phyloP scores from a whole-genome alignment of 192 early-diverging fungal genomes.

The Entomortierella lignicola region DNA sequence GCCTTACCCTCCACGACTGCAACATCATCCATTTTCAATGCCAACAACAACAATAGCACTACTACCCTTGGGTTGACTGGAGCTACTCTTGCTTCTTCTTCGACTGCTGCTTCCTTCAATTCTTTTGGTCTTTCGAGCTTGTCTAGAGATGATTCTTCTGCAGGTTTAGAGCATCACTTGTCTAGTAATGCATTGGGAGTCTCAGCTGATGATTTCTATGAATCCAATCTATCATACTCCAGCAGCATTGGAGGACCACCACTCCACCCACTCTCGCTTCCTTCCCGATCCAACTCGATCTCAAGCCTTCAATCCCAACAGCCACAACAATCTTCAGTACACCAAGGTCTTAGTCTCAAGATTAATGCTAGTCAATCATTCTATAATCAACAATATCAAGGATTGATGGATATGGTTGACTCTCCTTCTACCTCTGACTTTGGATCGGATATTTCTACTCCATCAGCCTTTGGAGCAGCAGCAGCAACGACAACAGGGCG shows the following conservation, averaged over 20 bases:
- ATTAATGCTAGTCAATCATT: conserved; percentile 16
- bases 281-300: conserved; percentile 37
- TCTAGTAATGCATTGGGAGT: conserved; percentile 5
- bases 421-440: conserved; percentile 33
- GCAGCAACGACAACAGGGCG: too few relatives aligned
- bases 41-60: not conserved
- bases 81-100: conserved; percentile 1
- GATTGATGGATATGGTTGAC: conserved; percentile 46
- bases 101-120: conserved; percentile 14
- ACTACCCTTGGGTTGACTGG: not conserved
- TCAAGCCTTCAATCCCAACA: conserved; percentile 23
- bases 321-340: not conserved
- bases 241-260: conserved; percentile 4
- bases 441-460: not conserved
- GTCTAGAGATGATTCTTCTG: conserved; percentile 2
- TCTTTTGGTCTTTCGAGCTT: not conserved
- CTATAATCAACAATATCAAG: conserved; percentile 44
- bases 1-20: not conserved
- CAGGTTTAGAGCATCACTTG: not conserved
- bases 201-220: conserved; percentile 21
- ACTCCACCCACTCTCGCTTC: conserved; percentile 6
- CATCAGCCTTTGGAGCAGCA: not conserved
- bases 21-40: not conserved
- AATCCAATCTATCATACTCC: conserved; percentile 7
- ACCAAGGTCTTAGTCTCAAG: conserved; percentile 14